These are phyloP conservation scores for Oryza glaberrima DNA, from an alignment of 176 grass and related monocot genomes.

Conservation along the genomic window DNA sequence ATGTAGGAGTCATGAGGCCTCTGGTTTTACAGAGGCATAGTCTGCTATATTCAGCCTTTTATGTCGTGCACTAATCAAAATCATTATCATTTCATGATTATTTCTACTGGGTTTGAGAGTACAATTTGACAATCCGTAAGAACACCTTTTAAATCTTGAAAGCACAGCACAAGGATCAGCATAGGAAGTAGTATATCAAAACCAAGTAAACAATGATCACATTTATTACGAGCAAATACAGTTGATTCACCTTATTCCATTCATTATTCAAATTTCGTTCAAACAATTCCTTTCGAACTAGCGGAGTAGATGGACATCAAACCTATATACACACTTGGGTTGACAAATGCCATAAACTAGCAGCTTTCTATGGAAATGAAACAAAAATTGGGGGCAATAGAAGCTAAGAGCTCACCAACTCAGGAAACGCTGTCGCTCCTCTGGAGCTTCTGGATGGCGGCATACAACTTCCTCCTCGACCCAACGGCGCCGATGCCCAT, in stretches of 20 bases:
- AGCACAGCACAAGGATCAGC: not conserved
- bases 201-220: not conserved
- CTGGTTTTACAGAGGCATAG: not conserved
- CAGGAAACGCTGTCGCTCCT: conserved; percentile 47
- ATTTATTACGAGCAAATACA: conserved; percentile 26
- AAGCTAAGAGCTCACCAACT: conserved; percentile 52
- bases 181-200: not conserved
- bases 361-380: conserved; percentile 25
- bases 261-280: conserved; percentile 33
- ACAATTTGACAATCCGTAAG: not conserved
- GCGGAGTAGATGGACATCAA: conserved; percentile 14
- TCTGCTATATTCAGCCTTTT: not conserved
- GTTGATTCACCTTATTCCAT: conserved; percentile 26
- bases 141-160: not conserved
- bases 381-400: conserved; percentile 19
- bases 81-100: not conserved
- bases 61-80: not conserved
- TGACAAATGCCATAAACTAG: conserved; percentile 3
- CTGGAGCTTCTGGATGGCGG: conserved; percentile 69
- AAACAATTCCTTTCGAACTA: conserved; percentile 28
- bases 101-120: not conserved
- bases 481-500: conserved; percentile 95
- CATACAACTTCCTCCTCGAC: conserved; percentile 82
- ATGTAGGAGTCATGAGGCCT: not conserved
- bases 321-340: conserved; percentile 41